Evolutionary conservation across 306 rosid genomes (phyloP), one percentile per base, ranked within the genome.

Genomic region (Prinsepia uniflora): DNA sequence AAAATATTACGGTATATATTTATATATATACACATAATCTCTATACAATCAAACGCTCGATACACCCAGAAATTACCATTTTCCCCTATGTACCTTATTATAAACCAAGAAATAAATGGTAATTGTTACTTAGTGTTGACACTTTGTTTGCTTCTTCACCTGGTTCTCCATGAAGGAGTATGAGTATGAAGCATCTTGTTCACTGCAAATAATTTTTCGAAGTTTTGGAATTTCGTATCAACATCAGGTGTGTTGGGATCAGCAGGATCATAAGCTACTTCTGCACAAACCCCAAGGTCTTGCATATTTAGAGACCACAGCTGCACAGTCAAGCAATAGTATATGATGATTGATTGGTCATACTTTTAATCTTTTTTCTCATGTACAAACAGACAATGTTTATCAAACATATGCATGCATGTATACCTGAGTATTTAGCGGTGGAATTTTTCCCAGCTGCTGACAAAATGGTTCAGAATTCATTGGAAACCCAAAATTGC

Each of bases 221-320:
- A 82, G 82, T 82, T 92, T 72, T 68, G 87, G 85, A 92, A 92
- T 15, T 90, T 87, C 73, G 84, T 83, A 75, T 92, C 96, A 68
- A 92, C 90, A 30, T 92, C 94, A 30, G 96, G 97, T 19, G 83
- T 87, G 81, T 84, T 75, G 71, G 87, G 83, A 83, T 89, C 92
- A 52, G 85, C 96, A 48, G 36, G 72, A 57, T 81, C 55, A 78
- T 76, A 75, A 89, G 80, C 6, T 56, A 10, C 39, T 64, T 89
- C 97, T 78, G 87, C 92, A 46, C 97, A 92, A 71, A 92, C 87
- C 70, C 94, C 96, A 13, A 92, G 89, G 80, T 92, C 96, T 84
- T 89, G 90, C 81, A 92, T 92, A 65, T 84, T 87, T 75, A 87
- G 96, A 71, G 92, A 80, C 97, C 97, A 89, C 45, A 89, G 58